Percentiles rank a stretch among this genome's conserved stretches.
These are phyloP conservation scores for Linnemannia zychae DNA, from an alignment of 192 early-diverging fungal genomes.

Conservation along the genomic window DNA sequence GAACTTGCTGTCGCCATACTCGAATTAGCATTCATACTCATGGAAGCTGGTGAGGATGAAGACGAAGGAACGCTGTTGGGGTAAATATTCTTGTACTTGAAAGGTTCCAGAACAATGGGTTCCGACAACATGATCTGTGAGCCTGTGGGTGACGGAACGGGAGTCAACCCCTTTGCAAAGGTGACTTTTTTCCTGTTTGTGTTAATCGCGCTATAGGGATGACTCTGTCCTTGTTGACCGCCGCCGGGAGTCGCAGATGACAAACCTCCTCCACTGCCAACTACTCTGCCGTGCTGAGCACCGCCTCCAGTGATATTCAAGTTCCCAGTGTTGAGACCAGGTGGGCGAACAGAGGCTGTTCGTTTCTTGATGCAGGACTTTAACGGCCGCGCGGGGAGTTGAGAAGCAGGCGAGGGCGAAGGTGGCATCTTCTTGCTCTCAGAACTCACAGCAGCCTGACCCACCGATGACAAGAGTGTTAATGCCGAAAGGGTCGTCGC, in stretches of 20 bases:
- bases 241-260: background rate
- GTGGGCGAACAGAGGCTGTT: background rate
- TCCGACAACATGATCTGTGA: constrained; percentile 22
- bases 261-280: background rate
- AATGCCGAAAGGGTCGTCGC: constrained; percentile 34
- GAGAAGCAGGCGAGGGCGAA: background rate
- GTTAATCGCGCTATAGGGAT: background rate
- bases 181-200: constrained; percentile 25
- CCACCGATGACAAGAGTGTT: constrained; percentile 29
- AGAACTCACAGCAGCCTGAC: constrained; percentile 11
- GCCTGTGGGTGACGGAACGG: constrained; percentile 28
- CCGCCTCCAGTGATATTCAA: background rate
- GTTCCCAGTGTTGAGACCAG: background rate
- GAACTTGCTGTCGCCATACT: background rate
- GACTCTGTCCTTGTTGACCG: background rate
- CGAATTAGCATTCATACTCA: too few species aligned
- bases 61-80: background rate
- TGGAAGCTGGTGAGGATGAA: too few species aligned
- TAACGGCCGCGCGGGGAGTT: constrained; percentile 8
- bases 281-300: background rate
- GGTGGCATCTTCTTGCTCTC: constrained; percentile 1
- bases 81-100: background rate
- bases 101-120: background rate
- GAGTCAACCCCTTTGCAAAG: constrained; percentile 45
- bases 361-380: constrained; percentile 42